Evolutionary conservation across 2,329 filamentous ascomycete species (phyloP).

Genomic region (Triangularia setosa): DNA sequence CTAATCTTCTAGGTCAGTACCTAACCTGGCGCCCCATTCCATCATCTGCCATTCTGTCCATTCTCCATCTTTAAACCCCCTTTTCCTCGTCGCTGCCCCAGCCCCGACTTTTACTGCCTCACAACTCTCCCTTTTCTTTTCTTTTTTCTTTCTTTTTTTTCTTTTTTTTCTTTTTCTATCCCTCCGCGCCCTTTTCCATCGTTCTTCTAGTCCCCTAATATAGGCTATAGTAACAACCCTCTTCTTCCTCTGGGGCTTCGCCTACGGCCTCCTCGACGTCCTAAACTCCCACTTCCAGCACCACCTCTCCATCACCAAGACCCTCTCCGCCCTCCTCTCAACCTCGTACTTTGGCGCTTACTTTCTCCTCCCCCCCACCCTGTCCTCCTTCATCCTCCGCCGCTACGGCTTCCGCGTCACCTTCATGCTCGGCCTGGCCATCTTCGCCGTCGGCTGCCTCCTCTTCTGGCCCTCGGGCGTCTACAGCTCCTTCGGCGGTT

Average conservation of each 20-base stretch:
- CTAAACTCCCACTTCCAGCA: conserved; percentile 49
- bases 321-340: conserved; percentile 45
- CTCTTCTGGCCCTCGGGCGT: conserved; percentile 57
- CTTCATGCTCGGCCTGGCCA: conserved; percentile 59
- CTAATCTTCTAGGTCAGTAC: conserved; percentile 31
- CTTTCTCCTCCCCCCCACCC: conserved; percentile 34
- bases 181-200: no score
- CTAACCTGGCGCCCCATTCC: no score
- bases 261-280: conserved; percentile 38
- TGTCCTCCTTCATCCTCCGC: conserved; percentile 53
- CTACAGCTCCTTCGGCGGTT: conserved; percentile 54
- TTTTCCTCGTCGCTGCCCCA: no score
- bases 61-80: no score
- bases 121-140: no score
- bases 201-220: no score
- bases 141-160: no score
- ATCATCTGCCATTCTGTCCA: no score
- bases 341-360: conserved; percentile 50
- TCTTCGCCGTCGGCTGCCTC: conserved; percentile 54
- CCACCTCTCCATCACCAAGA: conserved; percentile 41
- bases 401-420: conserved; percentile 63
- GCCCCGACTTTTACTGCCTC: no score
- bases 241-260: conserved; percentile 38
- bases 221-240: conserved; percentile 35
- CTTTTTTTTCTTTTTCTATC: no score